phyloP scores from a whole-genome alignment of 441 rosid genomes.

The Pelargonium citronellum region DNA sequence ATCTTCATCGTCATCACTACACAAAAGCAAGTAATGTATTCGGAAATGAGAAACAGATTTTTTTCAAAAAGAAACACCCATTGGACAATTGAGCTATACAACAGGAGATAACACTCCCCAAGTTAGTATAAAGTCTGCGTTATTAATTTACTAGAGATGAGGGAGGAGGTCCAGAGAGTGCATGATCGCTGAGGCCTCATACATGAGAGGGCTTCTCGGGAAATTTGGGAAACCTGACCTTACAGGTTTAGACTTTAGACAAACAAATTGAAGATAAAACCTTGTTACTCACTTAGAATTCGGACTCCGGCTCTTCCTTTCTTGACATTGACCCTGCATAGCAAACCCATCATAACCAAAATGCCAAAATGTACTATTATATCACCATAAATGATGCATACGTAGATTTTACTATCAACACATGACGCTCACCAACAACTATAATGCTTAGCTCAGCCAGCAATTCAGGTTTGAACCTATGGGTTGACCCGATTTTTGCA shows the following conservation, averaged over 20 bases:
- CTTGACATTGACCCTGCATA: neutral
- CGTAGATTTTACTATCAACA: neutral
- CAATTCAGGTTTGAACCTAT: too few relatives aligned
- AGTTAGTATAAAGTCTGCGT: too few relatives aligned
- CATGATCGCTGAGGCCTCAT: too few relatives aligned
- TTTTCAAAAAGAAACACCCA: neutral
- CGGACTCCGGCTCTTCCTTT: neutral
- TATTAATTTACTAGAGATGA: too few relatives aligned
- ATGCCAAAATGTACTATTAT: neutral
- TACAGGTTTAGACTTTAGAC: too few relatives aligned
- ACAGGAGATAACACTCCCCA: too few relatives aligned
- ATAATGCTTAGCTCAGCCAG: too few relatives aligned
- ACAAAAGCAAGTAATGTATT: neutral
- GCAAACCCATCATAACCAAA: neutral
- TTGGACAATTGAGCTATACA: too few relatives aligned
- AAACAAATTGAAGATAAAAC: neutral
- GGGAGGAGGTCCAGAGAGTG: too few relatives aligned
- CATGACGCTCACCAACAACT: too few relatives aligned
- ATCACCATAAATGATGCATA: neutral
- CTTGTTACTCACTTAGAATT: neutral
- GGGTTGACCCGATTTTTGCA: too few relatives aligned
- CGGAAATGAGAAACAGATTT: neutral
- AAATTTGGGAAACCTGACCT: neutral
- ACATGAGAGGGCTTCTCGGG: too few relatives aligned
- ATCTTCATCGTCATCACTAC: neutral